Base-by-base conservation (phyloP, 2,329 filamentous ascomycete genomes). In the Diaporthe ilicicola region DNA sequence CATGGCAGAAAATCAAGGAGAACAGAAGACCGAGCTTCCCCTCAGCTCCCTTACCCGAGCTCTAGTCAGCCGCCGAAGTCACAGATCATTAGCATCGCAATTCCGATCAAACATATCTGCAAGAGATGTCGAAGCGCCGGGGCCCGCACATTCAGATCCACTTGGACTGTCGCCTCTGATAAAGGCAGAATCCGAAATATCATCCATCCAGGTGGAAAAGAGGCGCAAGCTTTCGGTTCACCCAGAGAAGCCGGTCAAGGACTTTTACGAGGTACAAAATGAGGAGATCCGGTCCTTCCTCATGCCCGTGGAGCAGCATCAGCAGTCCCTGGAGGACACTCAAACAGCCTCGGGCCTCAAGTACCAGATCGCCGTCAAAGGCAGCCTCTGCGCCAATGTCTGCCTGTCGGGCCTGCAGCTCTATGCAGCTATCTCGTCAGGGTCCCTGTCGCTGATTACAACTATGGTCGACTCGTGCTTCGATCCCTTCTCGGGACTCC, bases 381-480 rank as follows among this genome's bases (percentile, higher is more conserved):
- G 88, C 22, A 90, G 88, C 42, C 93, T 98, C 75, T 89, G 84
- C 1, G 95, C 95, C 71, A 98, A 98, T 76, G 81, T 97, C 70
- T 73, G 92, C 37, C 87, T 99, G 8, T 90, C 95, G 0, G 86
- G 87, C 3, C 86, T 99, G 22, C 95, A 99, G 81, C 85, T 98
- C 44, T 99, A 97, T 79, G 95, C 92, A 51, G 95, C 95, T 73
- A 89, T 94, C 56, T 90, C 93, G 0, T 97, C 95, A 0, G 91
- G 93, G 48, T 97, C 94, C n/a, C 88, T 98, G 44, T 97, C 95
- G 7, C 90, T 99, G 53, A 98, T 98, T 83, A 97, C 96, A 17
- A 99, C 95, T 73, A 97, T 97, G 93, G 95, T 95, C 17, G 96
- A 99, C 81, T 91, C 95, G 59, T 87, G 98, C 74, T 98, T 98